A percentile compares a stretch with the other conserved stretches of the same genome.
Evolutionary conservation across 1,139 yeast genomes (phyloP).

Genomic region (Yarrowia galli): DNA sequence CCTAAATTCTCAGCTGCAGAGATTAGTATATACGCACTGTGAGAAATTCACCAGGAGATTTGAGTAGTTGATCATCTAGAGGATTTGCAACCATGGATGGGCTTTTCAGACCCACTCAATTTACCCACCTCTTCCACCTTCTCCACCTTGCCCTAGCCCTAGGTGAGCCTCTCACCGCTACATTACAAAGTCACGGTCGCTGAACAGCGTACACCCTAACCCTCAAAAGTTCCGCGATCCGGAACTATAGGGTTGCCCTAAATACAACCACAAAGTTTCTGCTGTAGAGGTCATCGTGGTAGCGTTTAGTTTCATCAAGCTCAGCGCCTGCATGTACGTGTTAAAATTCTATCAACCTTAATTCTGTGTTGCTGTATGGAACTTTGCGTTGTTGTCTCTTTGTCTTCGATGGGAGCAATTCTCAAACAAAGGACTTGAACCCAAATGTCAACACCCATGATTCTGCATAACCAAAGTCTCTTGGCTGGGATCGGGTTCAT

Average conservation of each 20-base stretch:
- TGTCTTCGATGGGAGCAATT: constrained; percentile 37
- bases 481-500: constrained; percentile 18
- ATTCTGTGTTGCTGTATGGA: constrained; percentile 37
- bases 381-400: constrained; percentile 31
- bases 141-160: constrained; percentile 17
- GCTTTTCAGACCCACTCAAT: too few species aligned
- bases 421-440: constrained; percentile 10
- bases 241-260: constrained; percentile 28
- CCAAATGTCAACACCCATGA: constrained; percentile 20
- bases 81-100: too few species aligned
- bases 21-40: too few species aligned
- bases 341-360: constrained; percentile 19
- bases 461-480: constrained; percentile 34
- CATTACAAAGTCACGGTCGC: background rate
- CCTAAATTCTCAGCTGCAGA: background rate
- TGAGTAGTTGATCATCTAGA: too few species aligned
- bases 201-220: background rate
- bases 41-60: too few species aligned
- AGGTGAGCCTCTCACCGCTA: background rate
- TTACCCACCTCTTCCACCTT: constrained; percentile 2
- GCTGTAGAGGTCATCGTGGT: constrained; percentile 10
- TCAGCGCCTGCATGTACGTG: constrained; percentile 22
- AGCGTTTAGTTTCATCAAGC: constrained; percentile 15
- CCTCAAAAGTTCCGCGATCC: constrained; percentile 31
- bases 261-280: background rate